phyloP scores from a whole-genome alignment of 768 basidiomycete species.

The Calvatia gigantea region DNA sequence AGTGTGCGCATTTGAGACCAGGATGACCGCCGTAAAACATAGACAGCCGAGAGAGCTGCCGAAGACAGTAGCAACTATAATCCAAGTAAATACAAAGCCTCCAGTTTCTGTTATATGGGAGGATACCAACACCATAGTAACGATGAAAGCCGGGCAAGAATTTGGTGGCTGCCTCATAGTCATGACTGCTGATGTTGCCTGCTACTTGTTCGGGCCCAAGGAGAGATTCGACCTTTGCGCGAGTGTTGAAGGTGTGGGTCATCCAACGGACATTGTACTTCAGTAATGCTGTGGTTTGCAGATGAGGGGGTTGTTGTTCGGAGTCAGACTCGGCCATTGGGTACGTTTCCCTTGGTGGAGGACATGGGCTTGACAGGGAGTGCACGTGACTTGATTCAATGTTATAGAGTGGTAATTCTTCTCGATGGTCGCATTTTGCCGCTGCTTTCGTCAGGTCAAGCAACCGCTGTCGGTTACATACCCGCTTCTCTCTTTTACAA shows the following conservation, averaged over 20 bases:
- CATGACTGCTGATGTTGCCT: constrained; percentile 46
- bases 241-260: constrained; percentile 41
- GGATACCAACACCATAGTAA: constrained; percentile 32
- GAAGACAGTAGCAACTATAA: neutral
- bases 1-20: constrained; percentile 7
- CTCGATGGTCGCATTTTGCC: neutral
- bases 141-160: constrained; percentile 51
- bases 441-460: neutral
- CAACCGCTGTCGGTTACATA: neutral
- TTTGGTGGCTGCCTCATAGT: constrained; percentile 50
- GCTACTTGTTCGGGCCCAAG: constrained; percentile 49
- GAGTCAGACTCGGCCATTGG: constrained; percentile 7
- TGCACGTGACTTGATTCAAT: neutral
- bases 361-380: neutral
- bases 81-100: neutral
- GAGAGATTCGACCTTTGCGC: constrained; percentile 38
- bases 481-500: neutral
- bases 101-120: neutral
- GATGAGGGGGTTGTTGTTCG: neutral
- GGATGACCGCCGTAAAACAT: constrained; percentile 5
- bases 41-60: constrained; percentile 5
- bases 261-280: constrained; percentile 33
- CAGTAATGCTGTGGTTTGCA: constrained; percentile 6
- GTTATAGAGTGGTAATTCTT: neutral
- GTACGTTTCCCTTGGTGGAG: neutral